Evolutionary conservation across 768 basidiomycete genomes (phyloP), one percentile per base, ranked within the genome.

Genomic region (Lactarius vividus): DNA sequence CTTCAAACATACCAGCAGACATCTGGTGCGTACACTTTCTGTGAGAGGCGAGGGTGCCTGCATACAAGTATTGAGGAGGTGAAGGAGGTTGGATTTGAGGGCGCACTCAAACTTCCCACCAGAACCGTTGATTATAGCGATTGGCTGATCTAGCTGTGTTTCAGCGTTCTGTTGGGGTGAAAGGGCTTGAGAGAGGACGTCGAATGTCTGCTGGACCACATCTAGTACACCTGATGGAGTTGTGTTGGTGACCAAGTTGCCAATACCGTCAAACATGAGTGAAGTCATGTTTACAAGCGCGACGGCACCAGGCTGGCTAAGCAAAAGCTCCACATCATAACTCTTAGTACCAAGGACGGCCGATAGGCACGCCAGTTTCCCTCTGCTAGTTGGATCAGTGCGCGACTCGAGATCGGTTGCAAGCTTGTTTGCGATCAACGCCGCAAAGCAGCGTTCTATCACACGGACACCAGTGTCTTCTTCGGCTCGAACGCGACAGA

Each of bases 271-370:
- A 9, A 42, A 37, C 6, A 4, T 26, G 15, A 63, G 26, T 13
- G 44, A 49, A 58, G 46, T 33, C 23, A 58, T 23, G 46, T 31
- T 63, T 8, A 44, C 62, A 16, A 63, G 62, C 23, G 26, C 26
- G 13, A 58, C 33, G 56, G 56, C 44, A 23, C 56, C 46, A 7
- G 56, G 42, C 16, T 57, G 56, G 18, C 18, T 23, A 9, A 63
- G 56, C 35, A 56, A 63, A 1, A 57, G 15, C 35, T 37, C 28
- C 44, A 63, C 33, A 5, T 58, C 44, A 20, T 13, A 18, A 10
- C 35, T 57, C 18, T 42, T 35, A 10, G 23, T 37, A 26, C 29
- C 62, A 26, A 63, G 56, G 28, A 63, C 16, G 15, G 56, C 40
- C 16, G 62, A 49, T 18, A 57, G 16, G 13, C 18, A 49, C 5